Evolutionary conservation across 73 alveolate species (phyloP).

Genomic region (Paramecium octaurelia): DNA sequence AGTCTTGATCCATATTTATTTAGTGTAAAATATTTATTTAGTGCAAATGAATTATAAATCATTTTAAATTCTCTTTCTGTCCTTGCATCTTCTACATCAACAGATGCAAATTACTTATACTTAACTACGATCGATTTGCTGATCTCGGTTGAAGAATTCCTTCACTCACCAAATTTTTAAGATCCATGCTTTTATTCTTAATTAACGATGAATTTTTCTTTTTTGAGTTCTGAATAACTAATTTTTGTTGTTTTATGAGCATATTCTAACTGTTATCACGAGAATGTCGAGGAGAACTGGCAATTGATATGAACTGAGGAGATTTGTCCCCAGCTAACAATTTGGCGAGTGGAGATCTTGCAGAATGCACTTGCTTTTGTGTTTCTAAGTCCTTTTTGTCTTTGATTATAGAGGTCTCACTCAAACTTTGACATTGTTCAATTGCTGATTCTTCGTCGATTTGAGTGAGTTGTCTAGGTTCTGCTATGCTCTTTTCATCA

Average conservation of each 20-base stretch:
- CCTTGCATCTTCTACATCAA: constrained; percentile 1
- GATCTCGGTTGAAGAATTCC: background rate
- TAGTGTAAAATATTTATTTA: background rate
- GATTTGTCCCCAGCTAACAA: background rate
- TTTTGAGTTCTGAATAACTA: background rate
- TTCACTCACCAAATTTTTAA: background rate
- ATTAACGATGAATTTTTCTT: constrained; percentile 33
- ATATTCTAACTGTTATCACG: background rate
- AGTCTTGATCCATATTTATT: background rate
- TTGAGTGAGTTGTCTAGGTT: constrained; percentile 4
- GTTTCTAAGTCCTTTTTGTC: background rate
- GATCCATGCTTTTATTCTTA: constrained; percentile 44
- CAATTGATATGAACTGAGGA: background rate
- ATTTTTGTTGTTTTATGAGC: background rate
- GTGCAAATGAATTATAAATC: background rate
- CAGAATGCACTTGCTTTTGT: background rate
- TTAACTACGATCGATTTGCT: background rate
- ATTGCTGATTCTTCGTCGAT: constrained; percentile 31
- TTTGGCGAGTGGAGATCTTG: background rate
- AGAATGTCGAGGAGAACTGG: constrained; percentile 39
- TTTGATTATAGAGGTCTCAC: background rate
- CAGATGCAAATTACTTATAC: background rate
- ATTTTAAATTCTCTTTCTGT: background rate
- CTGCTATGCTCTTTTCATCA: constrained; percentile 1
- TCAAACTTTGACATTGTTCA: background rate